phyloP scores from a whole-genome alignment of 2,329 filamentous ascomycete genomes.

The Trichoderma oligosporum region DNA sequence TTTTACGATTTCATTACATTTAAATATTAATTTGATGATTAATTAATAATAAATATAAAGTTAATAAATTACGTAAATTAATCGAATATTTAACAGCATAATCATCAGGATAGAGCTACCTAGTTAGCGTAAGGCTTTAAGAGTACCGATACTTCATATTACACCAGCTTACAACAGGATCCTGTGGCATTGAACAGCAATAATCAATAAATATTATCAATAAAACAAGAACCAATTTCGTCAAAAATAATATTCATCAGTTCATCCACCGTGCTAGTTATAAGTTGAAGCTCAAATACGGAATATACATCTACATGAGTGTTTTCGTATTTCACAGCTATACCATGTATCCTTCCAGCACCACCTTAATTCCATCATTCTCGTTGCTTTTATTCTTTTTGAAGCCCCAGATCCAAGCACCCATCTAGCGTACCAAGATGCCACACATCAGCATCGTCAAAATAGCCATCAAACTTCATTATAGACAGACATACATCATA shows the following conservation, averaged over 20 bases:
- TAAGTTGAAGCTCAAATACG: background rate
- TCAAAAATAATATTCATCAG: background rate
- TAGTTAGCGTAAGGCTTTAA: too few relatives aligned
- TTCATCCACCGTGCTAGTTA: too few relatives aligned
- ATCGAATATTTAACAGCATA: too few relatives aligned
- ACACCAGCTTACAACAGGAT: too few relatives aligned
- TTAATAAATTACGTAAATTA: too few relatives aligned
- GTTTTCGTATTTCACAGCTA: background rate
- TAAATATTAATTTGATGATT: too few relatives aligned
- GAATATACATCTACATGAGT: background rate
- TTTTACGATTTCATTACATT: too few relatives aligned
- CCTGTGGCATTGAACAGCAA: too few relatives aligned
- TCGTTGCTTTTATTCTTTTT: background rate
- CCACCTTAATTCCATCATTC: background rate
- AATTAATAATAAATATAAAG: too few relatives aligned
- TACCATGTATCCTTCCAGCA: background rate
- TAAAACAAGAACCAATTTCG: background rate
- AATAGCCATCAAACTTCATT: constrained; percentile 17
- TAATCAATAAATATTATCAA: background rate
- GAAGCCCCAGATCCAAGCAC: background rate
- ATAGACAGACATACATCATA: constrained; percentile 22
- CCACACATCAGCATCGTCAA: background rate
- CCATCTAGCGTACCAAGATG: background rate
- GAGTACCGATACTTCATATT: too few relatives aligned
- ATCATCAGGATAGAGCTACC: too few relatives aligned